Evolutionary conservation across 441 rosid species (phyloP), one percentile per base, ranked within the genome.

Genomic region (Capsella rubella): DNA sequence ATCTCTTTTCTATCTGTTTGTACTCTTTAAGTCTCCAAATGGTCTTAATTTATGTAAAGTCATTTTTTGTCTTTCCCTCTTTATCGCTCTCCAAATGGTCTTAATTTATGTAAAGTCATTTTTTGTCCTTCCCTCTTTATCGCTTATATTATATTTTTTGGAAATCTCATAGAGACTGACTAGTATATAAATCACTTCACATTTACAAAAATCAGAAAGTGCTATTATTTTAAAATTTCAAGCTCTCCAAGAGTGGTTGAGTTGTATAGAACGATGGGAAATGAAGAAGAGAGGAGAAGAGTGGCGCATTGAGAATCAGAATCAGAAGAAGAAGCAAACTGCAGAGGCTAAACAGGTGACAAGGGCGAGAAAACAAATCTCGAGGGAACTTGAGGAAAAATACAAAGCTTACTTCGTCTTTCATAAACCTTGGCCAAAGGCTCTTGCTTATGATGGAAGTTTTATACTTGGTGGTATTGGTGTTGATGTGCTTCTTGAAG

Each of bases 401-500:
- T 95, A 91, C 12, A 89, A 88, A 2, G 85, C 25, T 21, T 21
- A 21, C 25, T 21, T 21, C 25, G 25, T 21, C 25, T 21, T 1
- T 21, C 25, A 21, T 21, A 21, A 21, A 21, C 25, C 25, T 21
- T 21, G 25, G 25, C 25, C 25, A 21, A 21, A 21, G 25, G 25
- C 25, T 21, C 25, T 21, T 21, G 25, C 25, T 21, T 21, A 21
- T 21, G 1, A 21, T 21, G 25, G 25, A 15, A 47, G 52, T 47
- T 47, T 16, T 16, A 8, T 16, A 3, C 87, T 87, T 4, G 90
- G 86, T 67, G 95, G 90, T 58, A 72, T 87, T 55, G 95, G 93
- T 58, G 91, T 90, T 53, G 95, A 89, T 60, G 90, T 89, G 93
- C 70, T 89, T 77, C 14, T 90, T 21, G 93, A 92, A 80, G 49